Conservation (phyloP, 495 filamentous ascomycete genomes). For the Neohortaea acidophila region DNA sequence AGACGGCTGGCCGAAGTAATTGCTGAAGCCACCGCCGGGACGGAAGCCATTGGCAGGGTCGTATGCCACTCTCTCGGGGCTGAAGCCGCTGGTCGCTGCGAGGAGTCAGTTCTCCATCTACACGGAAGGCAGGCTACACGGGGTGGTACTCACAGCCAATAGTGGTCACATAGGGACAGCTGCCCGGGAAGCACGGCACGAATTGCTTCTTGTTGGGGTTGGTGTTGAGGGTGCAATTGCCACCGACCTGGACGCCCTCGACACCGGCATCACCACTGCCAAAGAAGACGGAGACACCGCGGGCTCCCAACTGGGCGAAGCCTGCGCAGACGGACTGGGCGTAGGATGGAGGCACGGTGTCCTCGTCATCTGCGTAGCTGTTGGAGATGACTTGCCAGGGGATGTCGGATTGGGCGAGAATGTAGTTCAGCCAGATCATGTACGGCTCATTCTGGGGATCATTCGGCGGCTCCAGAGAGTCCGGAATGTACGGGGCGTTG, state of each 20-base stretch:
- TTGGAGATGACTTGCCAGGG: conserved; percentile 28
- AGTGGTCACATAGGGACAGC: conserved; percentile 25
- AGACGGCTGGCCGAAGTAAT: conserved; percentile 23
- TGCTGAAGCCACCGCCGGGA: conserved; percentile 26
- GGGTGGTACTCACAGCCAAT: conserved; percentile 22
- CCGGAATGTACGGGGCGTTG: conserved; percentile 23
- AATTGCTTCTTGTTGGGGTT: conserved; percentile 22
- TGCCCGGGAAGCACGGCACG: conserved; percentile 23
- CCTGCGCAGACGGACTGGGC: conserved; percentile 23
- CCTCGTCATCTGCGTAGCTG: conserved; percentile 26
- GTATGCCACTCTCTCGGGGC: conserved; percentile 27
- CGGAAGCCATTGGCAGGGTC: conserved; percentile 20
- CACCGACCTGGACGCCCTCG: conserved; percentile 15
- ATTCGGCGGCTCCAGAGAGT: conserved; percentile 22
- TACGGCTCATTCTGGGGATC: conserved; percentile 29
- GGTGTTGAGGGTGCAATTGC: conserved; percentile 23
- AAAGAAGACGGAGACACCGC: conserved; percentile 26
- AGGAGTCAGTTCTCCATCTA: too few relatives aligned
- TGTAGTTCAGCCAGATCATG: conserved; percentile 23
- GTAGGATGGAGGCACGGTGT: conserved; percentile 25
- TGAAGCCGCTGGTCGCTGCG: conserved; percentile 24
- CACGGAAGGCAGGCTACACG: too few relatives aligned
- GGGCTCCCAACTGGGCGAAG: conserved; percentile 25
- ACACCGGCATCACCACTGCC: conserved; percentile 24
- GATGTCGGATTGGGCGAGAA: conserved; percentile 19